Conservation (phyloP, 345 rosid species). For the Anastatica hierochuntica region DNA sequence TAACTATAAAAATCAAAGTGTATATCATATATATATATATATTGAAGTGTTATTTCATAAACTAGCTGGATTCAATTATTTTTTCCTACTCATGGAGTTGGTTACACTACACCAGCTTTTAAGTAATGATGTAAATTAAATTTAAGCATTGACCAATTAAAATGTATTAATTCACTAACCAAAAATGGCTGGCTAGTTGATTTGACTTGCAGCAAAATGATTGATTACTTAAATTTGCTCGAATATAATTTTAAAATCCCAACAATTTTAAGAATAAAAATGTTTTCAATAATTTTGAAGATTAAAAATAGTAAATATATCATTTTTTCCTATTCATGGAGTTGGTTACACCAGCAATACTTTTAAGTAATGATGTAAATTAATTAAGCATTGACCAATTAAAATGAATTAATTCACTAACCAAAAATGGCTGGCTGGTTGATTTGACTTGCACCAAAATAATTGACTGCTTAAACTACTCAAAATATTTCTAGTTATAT, state of each 20-base stretch:
- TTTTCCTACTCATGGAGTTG: conserved; percentile 11
- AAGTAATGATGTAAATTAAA: background rate
- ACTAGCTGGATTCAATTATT: no score
- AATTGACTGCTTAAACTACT: background rate
- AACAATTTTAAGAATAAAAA: background rate
- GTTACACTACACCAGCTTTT: conserved; percentile 13
- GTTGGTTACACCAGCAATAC: conserved; percentile 16
- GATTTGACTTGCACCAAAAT: background rate
- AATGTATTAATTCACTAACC: background rate
- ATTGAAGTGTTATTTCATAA: no score
- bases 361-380: background rate
- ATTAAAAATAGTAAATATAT: background rate
- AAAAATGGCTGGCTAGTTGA: background rate
- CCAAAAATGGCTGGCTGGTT: background rate
- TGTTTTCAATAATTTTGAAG: background rate
- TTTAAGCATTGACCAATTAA: background rate
- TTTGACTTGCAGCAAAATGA: background rate
- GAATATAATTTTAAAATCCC: background rate
- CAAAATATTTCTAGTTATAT: no score
- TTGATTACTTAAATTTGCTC: background rate
- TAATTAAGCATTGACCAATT: background rate
- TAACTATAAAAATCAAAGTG: no score
- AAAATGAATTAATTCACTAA: background rate
- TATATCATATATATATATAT: no score
- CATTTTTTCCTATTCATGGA: conserved; percentile 10